Evolutionary conservation across 2,329 filamentous ascomycete genomes (phyloP).

Genomic region (Fusarium goolgardi): DNA sequence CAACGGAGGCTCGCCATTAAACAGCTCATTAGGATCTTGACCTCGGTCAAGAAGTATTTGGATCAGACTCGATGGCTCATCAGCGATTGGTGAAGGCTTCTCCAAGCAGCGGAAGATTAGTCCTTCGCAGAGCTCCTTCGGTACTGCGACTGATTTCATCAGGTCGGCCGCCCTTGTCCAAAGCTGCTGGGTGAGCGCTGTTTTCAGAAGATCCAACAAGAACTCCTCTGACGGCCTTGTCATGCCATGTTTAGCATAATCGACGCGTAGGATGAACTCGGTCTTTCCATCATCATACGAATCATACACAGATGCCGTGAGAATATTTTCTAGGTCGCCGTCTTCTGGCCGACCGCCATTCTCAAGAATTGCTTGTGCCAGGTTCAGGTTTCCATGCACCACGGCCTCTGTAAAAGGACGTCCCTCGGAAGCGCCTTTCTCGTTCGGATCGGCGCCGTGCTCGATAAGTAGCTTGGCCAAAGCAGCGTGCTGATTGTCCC

Average conservation of each 20-base stretch:
- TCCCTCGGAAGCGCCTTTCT: constrained; percentile 37
- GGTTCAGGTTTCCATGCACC: constrained; percentile 38
- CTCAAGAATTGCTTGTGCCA: constrained; percentile 43
- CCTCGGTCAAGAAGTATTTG: constrained; percentile 44
- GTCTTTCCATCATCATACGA: constrained; percentile 46
- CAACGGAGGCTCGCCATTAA: constrained; percentile 42
- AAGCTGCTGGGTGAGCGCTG: constrained; percentile 39
- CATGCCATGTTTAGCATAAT: constrained; percentile 43
- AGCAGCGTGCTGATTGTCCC: constrained; percentile 45
- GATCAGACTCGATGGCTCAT: constrained; percentile 44
- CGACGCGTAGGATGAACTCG: constrained; percentile 39
- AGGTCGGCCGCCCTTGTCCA: constrained; percentile 46
- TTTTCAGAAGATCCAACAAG: constrained; percentile 36
- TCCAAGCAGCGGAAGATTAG: constrained; percentile 42
- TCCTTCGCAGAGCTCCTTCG: constrained; percentile 39
- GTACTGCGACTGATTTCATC: constrained; percentile 41
- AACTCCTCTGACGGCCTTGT: constrained; percentile 40
- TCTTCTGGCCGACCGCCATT: constrained; percentile 43
- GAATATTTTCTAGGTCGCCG: constrained; percentile 40
- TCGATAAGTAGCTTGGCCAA: constrained; percentile 45
- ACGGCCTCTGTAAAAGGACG: constrained; percentile 45
- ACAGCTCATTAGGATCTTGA: constrained; percentile 45
- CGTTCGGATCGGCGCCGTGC: constrained; percentile 44
- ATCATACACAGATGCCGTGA: constrained; percentile 38
- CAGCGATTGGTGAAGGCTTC: constrained; percentile 37